These are phyloP conservation scores for Aspergillus hancockii DNA, from an alignment of 495 filamentous ascomycete genomes.

Conservation along the genomic window DNA sequence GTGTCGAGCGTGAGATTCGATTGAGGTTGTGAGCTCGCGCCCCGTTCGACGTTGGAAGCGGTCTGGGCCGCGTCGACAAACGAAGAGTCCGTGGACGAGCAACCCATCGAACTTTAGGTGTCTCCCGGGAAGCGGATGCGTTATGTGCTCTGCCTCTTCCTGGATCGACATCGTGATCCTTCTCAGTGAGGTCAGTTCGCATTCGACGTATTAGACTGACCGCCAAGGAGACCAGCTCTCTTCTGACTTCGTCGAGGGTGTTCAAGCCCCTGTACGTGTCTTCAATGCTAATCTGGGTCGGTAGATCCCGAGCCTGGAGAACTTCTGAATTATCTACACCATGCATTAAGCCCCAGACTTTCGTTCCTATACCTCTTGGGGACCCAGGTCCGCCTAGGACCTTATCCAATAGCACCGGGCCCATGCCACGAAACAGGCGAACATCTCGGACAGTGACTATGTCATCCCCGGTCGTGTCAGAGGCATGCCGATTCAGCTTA, in stretches of 20 bases:
- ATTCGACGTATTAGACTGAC: slow-evolving; percentile 76
- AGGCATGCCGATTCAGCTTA: slow-evolving; percentile 31
- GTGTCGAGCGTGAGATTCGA: slow-evolving; percentile 67
- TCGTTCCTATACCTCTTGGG: slow-evolving; percentile 65
- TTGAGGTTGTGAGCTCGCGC: slow-evolving; percentile 50
- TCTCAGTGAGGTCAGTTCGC: slow-evolving; percentile 69
- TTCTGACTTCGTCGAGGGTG: slow-evolving; percentile 57
- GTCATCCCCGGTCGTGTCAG: slow-evolving; percentile 46
- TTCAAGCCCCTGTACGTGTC: slow-evolving; percentile 78
- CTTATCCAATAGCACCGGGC: slow-evolving; percentile 58
- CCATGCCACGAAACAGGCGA: slow-evolving; percentile 60
- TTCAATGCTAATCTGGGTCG: slow-evolving; percentile 91
- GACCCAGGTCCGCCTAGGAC: slow-evolving; percentile 69
- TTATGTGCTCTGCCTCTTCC: slow-evolving; percentile 10
- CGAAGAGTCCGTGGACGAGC: slow-evolving; percentile 72
- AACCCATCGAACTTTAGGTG: slow-evolving; percentile 52
- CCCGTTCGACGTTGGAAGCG: slow-evolving; percentile 56
- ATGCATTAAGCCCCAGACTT: slow-evolving; percentile 82
- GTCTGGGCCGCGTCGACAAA: slow-evolving; percentile 71
- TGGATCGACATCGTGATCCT: slow-evolving; percentile 35
- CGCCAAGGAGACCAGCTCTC: slow-evolving; percentile 63
- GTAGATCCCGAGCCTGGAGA: slow-evolving; percentile 66
- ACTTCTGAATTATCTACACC: slow-evolving; percentile 63
- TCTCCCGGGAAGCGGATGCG: slow-evolving; percentile 4
- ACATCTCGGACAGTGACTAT: slow-evolving; percentile 65